Evolutionary conservation across 768 basidiomycete genomes (phyloP).

Genomic region (Coprinellus aureogranulatus): DNA sequence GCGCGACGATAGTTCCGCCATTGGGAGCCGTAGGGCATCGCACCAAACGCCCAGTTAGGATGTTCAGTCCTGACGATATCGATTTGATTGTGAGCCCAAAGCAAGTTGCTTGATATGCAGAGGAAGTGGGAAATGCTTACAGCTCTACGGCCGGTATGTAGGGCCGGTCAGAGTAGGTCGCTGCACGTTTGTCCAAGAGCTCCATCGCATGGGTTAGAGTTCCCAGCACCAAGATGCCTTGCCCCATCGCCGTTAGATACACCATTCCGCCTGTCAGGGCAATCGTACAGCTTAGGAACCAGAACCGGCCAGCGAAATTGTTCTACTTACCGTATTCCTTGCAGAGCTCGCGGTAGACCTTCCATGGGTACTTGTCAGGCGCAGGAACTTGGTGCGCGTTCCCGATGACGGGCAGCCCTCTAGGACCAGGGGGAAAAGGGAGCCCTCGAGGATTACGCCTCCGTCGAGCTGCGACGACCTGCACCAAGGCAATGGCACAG

Average conservation of each 20-base stretch:
- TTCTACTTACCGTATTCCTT: constrained; percentile 33
- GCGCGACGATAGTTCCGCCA: constrained; percentile 28
- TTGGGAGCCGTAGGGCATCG: constrained; percentile 24
- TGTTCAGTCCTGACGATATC: constrained; percentile 20
- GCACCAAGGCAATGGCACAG: too few species aligned
- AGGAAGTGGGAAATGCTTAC: too few species aligned
- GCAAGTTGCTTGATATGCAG: not conserved
- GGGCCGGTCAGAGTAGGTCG: constrained; percentile 14
- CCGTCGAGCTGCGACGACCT: not conserved
- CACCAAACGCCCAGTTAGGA: constrained; percentile 19
- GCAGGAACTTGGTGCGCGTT: constrained; percentile 45
- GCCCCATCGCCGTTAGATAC: constrained; percentile 12
- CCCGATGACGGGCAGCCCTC: constrained; percentile 39
- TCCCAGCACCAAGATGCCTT: constrained; percentile 12
- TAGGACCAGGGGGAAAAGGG: constrained; percentile 36
- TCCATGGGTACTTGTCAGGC: constrained; percentile 27
- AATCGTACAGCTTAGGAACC: too few species aligned
- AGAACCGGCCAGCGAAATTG: not conserved
- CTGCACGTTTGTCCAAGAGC: constrained; percentile 15
- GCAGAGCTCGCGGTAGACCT: constrained; percentile 36
- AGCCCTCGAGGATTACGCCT: constrained; percentile 12
- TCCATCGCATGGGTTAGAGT: constrained; percentile 6
- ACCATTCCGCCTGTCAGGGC: constrained; percentile 11
- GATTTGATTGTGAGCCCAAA: not conserved
- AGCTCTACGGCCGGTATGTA: constrained; percentile 2